Percentiles rank a stretch among this genome's conserved stretches.
Conservation (phyloP, 208 protist genomes). For the Zelonia costaricensis region DNA sequence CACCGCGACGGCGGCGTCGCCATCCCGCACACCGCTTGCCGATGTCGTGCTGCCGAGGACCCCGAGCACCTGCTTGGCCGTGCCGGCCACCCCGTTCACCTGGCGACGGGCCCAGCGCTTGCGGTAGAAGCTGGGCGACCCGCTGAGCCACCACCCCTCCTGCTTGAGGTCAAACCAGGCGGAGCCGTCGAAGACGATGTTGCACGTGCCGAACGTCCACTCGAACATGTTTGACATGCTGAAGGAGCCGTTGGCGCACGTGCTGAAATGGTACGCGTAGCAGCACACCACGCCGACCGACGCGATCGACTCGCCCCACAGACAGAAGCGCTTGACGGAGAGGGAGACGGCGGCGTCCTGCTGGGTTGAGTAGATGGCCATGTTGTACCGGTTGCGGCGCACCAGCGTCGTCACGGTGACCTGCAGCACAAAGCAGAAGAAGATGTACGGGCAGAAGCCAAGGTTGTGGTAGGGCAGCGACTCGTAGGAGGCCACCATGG, state of each 20-base stretch:
- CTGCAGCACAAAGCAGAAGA: slow-evolving; percentile 60
- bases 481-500: slow-evolving; percentile 66
- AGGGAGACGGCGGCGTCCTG: slow-evolving; percentile 43
- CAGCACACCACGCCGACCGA: slow-evolving; percentile 50
- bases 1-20: too few species aligned
- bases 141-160: slow-evolving; percentile 67
- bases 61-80: neutral
- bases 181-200: slow-evolving; percentile 64
- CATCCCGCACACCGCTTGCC: too few species aligned
- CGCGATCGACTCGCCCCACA: slow-evolving; percentile 41
- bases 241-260: slow-evolving; percentile 66
- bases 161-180: slow-evolving; percentile 67
- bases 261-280: slow-evolving; percentile 49
- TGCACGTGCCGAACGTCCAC: slow-evolving; percentile 64
- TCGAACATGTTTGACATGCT: slow-evolving; percentile 74
- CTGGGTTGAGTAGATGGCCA: slow-evolving; percentile 50
- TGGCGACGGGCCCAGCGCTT: slow-evolving; percentile 20
- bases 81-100: too few species aligned
- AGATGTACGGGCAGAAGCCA: slow-evolving; percentile 58
- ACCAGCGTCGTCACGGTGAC: slow-evolving; percentile 36
- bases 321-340: slow-evolving; percentile 39
- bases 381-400: slow-evolving; percentile 53
- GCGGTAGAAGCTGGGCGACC: slow-evolving; percentile 37
- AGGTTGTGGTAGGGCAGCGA: slow-evolving; percentile 61
- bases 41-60: neutral